Base-by-base conservation (phyloP, 2,329 filamentous ascomycete species). In the Tolypocladium ophioglossoides region DNA sequence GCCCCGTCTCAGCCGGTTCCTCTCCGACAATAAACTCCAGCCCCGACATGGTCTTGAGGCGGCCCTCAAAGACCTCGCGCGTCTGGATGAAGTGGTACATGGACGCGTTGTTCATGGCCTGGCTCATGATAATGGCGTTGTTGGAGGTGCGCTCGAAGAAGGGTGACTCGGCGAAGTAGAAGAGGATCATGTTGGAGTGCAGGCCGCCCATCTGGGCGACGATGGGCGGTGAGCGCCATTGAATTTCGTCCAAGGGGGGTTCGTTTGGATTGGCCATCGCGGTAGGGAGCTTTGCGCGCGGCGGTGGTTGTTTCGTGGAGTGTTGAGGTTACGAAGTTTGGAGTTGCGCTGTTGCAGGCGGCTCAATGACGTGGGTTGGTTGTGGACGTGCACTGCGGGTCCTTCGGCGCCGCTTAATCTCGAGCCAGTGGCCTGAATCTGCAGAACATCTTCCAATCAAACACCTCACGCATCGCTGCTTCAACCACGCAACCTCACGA, bases 61-160 rank as follows among this genome's bases (percentile, higher is more conserved):
- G 80, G 12, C 73, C 77, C 64, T 87, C 84, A 58, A 87, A 86
- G 3, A 77, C 74, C 62, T 84, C 82, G 48, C 83, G 79, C 0
- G 80, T 86, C 54, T 76, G 72, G 12, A 87, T 75, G 27, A 80
- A 72, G 49, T 76, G 75, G 48, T 73, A 73, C 74, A 86, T 81
- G 57, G 74, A 72, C 30, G 73, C 72, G 66, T 86, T 86, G 69
- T 76, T 81, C 67, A 80, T 74, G 44, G 82, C 81, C 67, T 87
- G 84, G 58, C 72, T 77, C 62, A 77, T 79, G 40, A 87, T 72
- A 38, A 85, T 74, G 58, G 79, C 80, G 66, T 87, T 87, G 67
- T 86, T 87, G 59, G 82, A 85, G 2, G 81, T 85, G 56, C 71
- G 75, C 67, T 86, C 83, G 70, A 82, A 87, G 70, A 85, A 87